Conservation (phyloP, 2,329 filamentous ascomycete genomes). For the Penicillium thymicola region DNA sequence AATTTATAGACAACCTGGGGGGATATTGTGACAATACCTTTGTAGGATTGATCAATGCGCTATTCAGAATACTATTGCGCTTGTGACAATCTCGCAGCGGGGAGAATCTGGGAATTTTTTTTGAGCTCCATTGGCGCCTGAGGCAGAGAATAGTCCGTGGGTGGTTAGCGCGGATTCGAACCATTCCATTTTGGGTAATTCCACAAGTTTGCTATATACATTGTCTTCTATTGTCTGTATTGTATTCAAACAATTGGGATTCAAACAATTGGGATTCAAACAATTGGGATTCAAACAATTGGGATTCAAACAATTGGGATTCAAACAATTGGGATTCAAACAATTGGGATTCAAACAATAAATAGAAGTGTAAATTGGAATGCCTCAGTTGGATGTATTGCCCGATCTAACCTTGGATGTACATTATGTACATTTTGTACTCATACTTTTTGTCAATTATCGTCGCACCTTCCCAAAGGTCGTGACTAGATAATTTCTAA, state of each 20-base stretch:
- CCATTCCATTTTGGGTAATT: not conserved
- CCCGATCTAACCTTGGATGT: no score
- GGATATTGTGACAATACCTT: not conserved
- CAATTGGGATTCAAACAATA: not conserved
- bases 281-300: not conserved
- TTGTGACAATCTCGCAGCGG: slow-evolving; percentile 14
- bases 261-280: not conserved
- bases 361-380: not conserved
- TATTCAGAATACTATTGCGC: slow-evolving; percentile 3
- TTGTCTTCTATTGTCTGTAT: not conserved
- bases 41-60: not conserved
- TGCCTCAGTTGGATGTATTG: not conserved
- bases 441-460: not conserved
- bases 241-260: not conserved
- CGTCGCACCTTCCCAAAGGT: not conserved
- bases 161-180: not conserved
- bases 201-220: not conserved
- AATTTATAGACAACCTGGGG: not conserved
- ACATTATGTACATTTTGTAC: not conserved
- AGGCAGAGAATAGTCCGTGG: slow-evolving; percentile 12
- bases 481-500: not conserved
- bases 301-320: not conserved
- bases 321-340: not conserved
- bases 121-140: slow-evolving; percentile 21
- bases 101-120: slow-evolving; percentile 20